Percentiles rank a stretch among this genome's conserved stretches.
phyloP scores from a whole-genome alignment of 257 asterid genomes.

The Rauvolfia tetraphylla region DNA sequence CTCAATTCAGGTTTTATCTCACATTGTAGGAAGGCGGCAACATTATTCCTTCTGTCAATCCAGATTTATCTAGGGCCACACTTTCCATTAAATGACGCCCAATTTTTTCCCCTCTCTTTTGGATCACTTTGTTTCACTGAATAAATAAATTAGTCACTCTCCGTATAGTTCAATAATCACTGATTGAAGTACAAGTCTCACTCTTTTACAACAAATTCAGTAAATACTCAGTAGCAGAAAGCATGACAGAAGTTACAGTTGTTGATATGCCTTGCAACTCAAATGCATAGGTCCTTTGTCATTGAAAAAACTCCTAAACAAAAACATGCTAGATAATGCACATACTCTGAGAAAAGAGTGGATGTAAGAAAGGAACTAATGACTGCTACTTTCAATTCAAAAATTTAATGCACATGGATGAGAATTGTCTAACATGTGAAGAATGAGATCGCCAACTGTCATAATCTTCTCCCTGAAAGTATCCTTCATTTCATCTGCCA shows the following conservation, averaged over 20 bases:
- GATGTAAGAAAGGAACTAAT: background rate
- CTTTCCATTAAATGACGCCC: background rate
- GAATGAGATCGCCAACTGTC: slow-evolving; percentile 89
- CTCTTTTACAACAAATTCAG: background rate
- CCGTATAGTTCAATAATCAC: background rate
- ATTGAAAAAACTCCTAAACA: background rate
- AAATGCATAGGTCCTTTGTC: background rate
- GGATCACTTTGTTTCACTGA: background rate
- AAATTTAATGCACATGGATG: background rate
- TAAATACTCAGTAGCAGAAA: background rate
- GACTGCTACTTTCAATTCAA: background rate
- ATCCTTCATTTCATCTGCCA: slow-evolving; percentile 75
- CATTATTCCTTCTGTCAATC: background rate
- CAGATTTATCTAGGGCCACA: background rate
- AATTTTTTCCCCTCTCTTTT: background rate
- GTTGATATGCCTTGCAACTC: background rate
- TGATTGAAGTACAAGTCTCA: background rate
- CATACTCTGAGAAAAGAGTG: background rate
- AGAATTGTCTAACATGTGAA: slow-evolving; percentile 70
- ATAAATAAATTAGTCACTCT: background rate
- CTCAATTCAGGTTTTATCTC: background rate
- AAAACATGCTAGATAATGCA: background rate
- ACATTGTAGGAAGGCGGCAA: background rate
- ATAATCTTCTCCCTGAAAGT: slow-evolving; percentile 76
- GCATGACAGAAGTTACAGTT: background rate